phyloP scores from a whole-genome alignment of 2,329 filamentous ascomycete species.

The Penicillium sp. region DNA sequence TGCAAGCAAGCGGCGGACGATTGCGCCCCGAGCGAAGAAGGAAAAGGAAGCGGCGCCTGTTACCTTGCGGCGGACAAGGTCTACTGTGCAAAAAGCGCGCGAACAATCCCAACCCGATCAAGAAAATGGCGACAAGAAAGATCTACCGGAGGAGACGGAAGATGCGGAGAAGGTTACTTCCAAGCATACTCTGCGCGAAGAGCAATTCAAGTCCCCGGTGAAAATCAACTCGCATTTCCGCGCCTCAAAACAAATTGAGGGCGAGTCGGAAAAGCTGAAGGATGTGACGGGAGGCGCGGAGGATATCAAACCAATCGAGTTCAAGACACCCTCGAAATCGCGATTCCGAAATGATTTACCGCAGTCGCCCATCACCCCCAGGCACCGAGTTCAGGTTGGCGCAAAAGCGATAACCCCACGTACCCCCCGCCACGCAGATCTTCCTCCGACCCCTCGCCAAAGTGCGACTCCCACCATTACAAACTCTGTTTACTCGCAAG shows the following conservation, averaged over 20 bases:
- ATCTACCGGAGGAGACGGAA: slow-evolving; percentile 15
- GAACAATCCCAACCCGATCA: slow-evolving; percentile 23
- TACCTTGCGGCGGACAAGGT: slow-evolving; percentile 36
- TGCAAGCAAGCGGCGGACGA: slow-evolving; percentile 51
- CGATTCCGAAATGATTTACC: slow-evolving; percentile 74
- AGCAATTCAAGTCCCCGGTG: slow-evolving; percentile 47
- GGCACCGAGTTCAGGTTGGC: slow-evolving; percentile 76
- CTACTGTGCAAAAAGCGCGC: slow-evolving; percentile 34
- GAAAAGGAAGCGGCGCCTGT: slow-evolving; percentile 36
- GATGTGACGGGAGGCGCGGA: slow-evolving; percentile 30
- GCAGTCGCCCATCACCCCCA: slow-evolving; percentile 72
- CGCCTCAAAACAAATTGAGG: slow-evolving; percentile 40
- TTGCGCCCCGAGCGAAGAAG: slow-evolving; percentile 43
- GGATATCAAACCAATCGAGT: slow-evolving; percentile 40
- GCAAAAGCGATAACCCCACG: slow-evolving; percentile 74
- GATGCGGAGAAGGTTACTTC: slow-evolving; percentile 41
- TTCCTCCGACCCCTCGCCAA: slow-evolving; percentile 53
- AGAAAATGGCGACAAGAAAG: slow-evolving; percentile 30
- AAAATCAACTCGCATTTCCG: slow-evolving; percentile 50
- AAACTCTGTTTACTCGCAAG: slow-evolving; percentile 81
- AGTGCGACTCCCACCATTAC: slow-evolving; percentile 65
- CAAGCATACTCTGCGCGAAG: slow-evolving; percentile 50
- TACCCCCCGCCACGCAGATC: slow-evolving; percentile 56
- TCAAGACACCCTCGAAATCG: slow-evolving; percentile 55
- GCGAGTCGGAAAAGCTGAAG: slow-evolving; percentile 23